These are phyloP conservation scores for Trypanosoma melophagium DNA, from an alignment of 208 protist genomes.

Conservation along the genomic window DNA sequence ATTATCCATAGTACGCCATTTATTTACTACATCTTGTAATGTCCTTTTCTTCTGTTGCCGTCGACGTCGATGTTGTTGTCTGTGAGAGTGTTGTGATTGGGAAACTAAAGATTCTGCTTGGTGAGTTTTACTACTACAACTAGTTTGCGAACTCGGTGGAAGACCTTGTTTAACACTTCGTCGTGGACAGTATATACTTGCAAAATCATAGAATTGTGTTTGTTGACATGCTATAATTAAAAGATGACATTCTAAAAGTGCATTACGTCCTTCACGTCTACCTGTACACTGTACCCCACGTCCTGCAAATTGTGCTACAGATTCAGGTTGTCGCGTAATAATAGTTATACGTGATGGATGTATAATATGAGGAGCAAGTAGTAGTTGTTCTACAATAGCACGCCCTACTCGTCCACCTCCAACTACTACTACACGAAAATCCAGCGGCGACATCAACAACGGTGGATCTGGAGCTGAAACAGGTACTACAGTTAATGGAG, in stretches of 20 bases:
- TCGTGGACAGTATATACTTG: constrained; percentile 36
- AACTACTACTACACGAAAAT: constrained; percentile 55
- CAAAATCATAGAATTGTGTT: constrained; percentile 55
- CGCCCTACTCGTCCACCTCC: constrained; percentile 64
- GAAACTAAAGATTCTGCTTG: neutral
- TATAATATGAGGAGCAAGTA: constrained; percentile 35
- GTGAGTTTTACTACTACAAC: no score
- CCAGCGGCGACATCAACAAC: constrained; percentile 39
- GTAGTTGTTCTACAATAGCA: constrained; percentile 30
- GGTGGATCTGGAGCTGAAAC: constrained; percentile 4
- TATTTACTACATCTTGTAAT: constrained; percentile 28
- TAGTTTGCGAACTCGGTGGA: no score
- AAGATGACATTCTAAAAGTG: constrained; percentile 47
- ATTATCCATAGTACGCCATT: constrained; percentile 25
- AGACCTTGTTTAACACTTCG: neutral
- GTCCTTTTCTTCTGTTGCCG: constrained; percentile 10
- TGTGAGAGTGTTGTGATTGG: neutral
- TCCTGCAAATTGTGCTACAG: constrained; percentile 38
- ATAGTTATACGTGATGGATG: constrained; percentile 79
- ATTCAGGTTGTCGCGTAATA: constrained; percentile 64
- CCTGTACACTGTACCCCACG: constrained; percentile 57
- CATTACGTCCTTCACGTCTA: constrained; percentile 41
- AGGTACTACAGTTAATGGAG: neutral
- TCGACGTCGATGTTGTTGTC: neutral
- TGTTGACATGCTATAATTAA: constrained; percentile 68